Evolutionary conservation across 768 basidiomycete species (phyloP), one percentile per base, ranked within the genome.

Genomic region (Dictyophora rubrovolvata): DNA sequence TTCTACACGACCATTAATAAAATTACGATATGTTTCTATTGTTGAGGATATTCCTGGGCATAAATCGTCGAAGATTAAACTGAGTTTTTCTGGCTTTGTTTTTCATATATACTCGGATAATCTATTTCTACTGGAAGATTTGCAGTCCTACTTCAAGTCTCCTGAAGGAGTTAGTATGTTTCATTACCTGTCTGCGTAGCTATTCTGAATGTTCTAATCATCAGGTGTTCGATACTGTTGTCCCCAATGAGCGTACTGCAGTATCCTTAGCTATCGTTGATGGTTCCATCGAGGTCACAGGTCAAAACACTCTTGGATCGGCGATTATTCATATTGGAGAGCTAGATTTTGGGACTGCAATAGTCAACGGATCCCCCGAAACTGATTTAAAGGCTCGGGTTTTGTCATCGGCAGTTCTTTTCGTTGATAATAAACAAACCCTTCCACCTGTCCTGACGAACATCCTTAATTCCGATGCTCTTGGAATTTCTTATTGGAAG

Each of bases 211-310:
- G 48, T 6, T 55, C 52, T 36, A 2, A 6, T 34, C 53, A 76
- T 49, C 61, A 84, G 93, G 87, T 89, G 0, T 99, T 99, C 66
- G 94, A 94, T 69, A 80, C 91, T 21, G 93, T 96, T 12, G 82
- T 93, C 16, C 96, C 96, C 1, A 92, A 79, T 57, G 96, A 98
- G 68, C 73, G 86, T 48, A 97, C 93, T 6, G 74, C 76, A 11
- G 71, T 97, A 22, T 73, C 77, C n/a, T 61, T 94, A 35, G 80
- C 77, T 62, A 65, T 93, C 20, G 60, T 73, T 17, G 86, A 93
- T 64, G 79, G 83, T 10, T 87, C 89, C 0, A 64, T 89, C 11
- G 82, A 84, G 53, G 60, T 80, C 1, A 73, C 81, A 20, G 79
- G 86, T 1, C 79, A 80, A 1, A 78, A 68, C 0, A 73, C 85